A percentile compares a stretch with the other conserved stretches of the same genome.
phyloP scores from a whole-genome alignment of 768 basidiomycete genomes.

The Rhodotorula kratochvilovae region DNA sequence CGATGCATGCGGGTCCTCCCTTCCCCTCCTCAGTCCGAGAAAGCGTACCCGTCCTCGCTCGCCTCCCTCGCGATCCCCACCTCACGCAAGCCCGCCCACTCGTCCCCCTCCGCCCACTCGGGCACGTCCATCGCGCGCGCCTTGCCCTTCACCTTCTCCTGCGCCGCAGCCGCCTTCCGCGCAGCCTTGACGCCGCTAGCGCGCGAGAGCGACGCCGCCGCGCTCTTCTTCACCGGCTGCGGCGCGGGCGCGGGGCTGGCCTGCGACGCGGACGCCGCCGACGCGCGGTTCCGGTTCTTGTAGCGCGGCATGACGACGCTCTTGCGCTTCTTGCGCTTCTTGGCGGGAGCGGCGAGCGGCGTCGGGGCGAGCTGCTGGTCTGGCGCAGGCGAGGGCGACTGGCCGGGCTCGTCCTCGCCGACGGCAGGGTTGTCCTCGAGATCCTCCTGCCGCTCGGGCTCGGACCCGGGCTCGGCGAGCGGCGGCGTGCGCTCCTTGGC shows the following conservation, averaged over 20 bases:
- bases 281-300: background rate
- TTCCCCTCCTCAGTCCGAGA: background rate
- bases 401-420: too few relatives aligned
- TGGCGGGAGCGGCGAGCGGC: background rate
- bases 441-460: background rate
- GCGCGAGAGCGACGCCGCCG: background rate
- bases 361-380: background rate
- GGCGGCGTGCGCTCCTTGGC: too few relatives aligned
- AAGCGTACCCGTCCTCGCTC: background rate
- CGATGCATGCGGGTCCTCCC: background rate
- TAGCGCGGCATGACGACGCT: background rate
- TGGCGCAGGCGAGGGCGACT: background rate
- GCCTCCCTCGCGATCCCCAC: constrained; percentile 2
- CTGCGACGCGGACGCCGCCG: background rate
- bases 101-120: background rate
- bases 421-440: background rate
- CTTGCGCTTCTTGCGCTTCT: constrained; percentile 2
- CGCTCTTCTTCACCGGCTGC: background rate
- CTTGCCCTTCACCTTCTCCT: background rate
- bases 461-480: too few relatives aligned
- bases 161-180: background rate
- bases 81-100: background rate
- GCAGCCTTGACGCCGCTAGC: background rate
- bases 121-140: background rate
- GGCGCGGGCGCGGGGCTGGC: background rate